phyloP scores from a whole-genome alignment of 176 grass and related monocot species.

The Hsuehochloa calcarea region DNA sequence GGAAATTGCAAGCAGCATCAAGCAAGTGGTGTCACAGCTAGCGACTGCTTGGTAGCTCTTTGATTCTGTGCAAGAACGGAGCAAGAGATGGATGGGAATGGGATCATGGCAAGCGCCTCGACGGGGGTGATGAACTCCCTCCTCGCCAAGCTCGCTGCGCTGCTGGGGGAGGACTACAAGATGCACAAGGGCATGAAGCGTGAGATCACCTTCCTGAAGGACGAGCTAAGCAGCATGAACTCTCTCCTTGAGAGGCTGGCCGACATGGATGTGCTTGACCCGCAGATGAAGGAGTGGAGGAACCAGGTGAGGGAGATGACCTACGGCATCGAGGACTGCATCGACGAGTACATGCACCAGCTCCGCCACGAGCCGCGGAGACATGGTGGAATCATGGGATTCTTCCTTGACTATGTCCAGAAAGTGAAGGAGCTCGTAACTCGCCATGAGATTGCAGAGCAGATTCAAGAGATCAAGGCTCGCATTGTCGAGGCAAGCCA shows the following conservation, averaged over 20 bases:
- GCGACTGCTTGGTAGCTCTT: neutral
- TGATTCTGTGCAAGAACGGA: neutral
- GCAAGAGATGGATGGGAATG: constrained; percentile 10
- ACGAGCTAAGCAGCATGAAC: constrained; percentile 41
- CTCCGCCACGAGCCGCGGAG: neutral
- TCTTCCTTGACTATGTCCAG: neutral
- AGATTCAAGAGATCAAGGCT: constrained; percentile 32
- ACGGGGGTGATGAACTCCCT: constrained; percentile 38
- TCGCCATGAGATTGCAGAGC: neutral
- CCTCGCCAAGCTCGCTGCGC: constrained; percentile 17
- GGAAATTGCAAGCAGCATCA: neutral
- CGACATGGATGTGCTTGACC: neutral
- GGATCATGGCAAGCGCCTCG: constrained; percentile 28
- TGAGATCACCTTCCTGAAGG: constrained; percentile 16
- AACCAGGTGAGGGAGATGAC: constrained; percentile 42
- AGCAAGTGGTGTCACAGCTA: neutral
- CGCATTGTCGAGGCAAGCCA: constrained; percentile 5
- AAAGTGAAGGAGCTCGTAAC: constrained; percentile 9
- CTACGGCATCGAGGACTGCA: constrained; percentile 25
- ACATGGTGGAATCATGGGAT: neutral
- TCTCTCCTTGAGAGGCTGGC: constrained; percentile 14
- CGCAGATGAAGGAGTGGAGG: constrained; percentile 35
- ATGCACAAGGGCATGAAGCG: constrained; percentile 16
- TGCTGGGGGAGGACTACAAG: constrained; percentile 23
- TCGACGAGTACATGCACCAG: constrained; percentile 12